Percentiles rank a stretch among this genome's conserved stretches.
Evolutionary conservation across 2,329 filamentous ascomycete genomes (phyloP).

Genomic region (Fusarium decemcellulare): DNA sequence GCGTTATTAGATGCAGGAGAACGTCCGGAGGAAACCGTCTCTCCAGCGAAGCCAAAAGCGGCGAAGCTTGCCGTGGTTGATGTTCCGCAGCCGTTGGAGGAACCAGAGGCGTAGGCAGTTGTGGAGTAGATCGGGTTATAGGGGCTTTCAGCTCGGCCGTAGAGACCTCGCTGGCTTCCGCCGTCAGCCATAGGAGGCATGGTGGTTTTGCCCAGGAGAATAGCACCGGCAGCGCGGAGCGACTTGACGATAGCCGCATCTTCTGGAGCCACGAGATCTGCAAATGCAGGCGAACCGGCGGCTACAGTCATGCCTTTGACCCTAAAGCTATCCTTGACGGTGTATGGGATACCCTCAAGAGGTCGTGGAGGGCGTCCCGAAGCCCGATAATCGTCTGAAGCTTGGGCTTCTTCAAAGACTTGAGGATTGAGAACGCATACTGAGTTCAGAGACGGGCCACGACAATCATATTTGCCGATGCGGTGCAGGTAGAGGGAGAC

Average conservation of each 20-base stretch:
- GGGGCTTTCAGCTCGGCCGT: conserved; percentile 69
- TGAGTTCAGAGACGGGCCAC: conserved; percentile 45
- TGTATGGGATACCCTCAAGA: conserved; percentile 70
- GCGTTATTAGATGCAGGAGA: conserved; percentile 71
- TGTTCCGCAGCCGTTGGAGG: conserved; percentile 69
- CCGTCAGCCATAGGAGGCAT: conserved; percentile 73
- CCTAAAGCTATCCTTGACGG: conserved; percentile 71
- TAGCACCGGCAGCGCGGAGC: conserved; percentile 55
- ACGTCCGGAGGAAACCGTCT: conserved; percentile 70
- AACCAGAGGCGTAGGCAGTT: conserved; percentile 69
- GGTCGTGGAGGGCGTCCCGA: conserved; percentile 30
- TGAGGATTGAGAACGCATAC: conserved; percentile 45
- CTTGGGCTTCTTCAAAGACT: conserved; percentile 47
- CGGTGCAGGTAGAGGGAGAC: conserved; percentile 45
- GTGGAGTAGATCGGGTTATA: conserved; percentile 68
- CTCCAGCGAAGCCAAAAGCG: conserved; percentile 67
- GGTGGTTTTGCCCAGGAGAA: conserved; percentile 64
- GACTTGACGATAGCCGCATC: conserved; percentile 66
- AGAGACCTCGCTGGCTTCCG: conserved; percentile 70
- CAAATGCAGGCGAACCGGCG: conserved; percentile 68
- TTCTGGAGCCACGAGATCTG: conserved; percentile 62
- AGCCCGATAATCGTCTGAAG: conserved; percentile 47
- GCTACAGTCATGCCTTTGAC: conserved; percentile 67
- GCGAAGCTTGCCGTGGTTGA: conserved; percentile 65
- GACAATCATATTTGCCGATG: conserved; percentile 45